Conservation (phyloP, 768 basidiomycete species). For the Lactarius akahatsu region DNA sequence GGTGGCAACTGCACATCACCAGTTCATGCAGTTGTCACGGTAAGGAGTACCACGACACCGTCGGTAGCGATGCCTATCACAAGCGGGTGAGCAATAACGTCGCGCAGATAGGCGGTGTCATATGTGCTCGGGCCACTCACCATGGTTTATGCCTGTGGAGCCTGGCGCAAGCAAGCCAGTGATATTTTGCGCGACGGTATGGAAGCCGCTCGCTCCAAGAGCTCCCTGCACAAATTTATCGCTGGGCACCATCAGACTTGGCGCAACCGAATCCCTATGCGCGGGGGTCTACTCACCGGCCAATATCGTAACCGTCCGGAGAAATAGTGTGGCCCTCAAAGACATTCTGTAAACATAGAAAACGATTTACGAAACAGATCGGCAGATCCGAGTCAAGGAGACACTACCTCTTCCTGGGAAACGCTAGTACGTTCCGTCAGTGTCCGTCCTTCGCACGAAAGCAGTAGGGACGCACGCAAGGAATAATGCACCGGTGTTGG, state of each 20-base stretch:
- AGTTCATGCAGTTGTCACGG: conserved; percentile 24
- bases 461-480: conserved; percentile 34
- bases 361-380: background rate
- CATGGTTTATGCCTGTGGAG: conserved; percentile 51
- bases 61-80: conserved; percentile 24
- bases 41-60: conserved; percentile 23
- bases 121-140: conserved; percentile 34
- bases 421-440: conserved; percentile 24
- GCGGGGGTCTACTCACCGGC: conserved; percentile 30
- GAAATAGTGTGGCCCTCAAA: conserved; percentile 32
- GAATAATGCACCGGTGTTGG: conserved; percentile 38
- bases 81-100: background rate
- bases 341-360: conserved; percentile 16
- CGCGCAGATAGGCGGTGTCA: background rate
- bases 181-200: conserved; percentile 45
- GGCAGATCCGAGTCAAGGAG: background rate
- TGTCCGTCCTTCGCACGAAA: background rate
- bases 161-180: conserved; percentile 57
- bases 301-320: conserved; percentile 36
- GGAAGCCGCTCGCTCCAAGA: conserved; percentile 38
- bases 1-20: background rate
- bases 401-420: conserved; percentile 31
- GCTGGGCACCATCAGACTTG: conserved; percentile 2
- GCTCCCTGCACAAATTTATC: conserved; percentile 20
- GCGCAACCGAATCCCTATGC: background rate